Conservation (phyloP, 1,284 basidiomycete genomes). For the Porodaedalea pini region DNA sequence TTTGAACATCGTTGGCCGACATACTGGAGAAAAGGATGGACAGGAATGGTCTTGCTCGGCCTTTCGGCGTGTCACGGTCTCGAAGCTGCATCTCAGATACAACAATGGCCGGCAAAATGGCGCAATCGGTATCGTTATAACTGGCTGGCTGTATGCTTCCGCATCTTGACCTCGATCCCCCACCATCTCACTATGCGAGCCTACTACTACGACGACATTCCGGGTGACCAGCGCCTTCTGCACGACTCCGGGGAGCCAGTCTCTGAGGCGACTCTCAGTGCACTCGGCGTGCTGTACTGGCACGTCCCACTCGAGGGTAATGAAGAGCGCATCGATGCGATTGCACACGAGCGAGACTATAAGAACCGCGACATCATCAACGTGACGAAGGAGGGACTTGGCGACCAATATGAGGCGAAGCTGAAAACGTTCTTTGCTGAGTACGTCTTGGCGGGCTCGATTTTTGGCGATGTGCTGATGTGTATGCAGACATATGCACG, state of each 20-base stretch:
- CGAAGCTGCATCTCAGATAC: no score
- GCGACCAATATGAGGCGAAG: constrained; percentile 75
- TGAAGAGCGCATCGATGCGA: constrained; percentile 47
- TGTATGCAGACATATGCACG: constrained; percentile 71
- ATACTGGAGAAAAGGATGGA: no score
- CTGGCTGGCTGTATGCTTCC: no score
- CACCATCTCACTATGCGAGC: constrained; percentile 63
- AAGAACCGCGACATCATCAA: constrained; percentile 77
- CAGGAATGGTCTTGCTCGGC: no score
- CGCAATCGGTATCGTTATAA: no score
- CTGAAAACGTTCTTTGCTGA: constrained; percentile 79
- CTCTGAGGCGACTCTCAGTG: constrained; percentile 42
- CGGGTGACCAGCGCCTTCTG: constrained; percentile 72
- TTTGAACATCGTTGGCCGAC: no score
- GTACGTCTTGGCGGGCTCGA: constrained; percentile 40
- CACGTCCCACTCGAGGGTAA: constrained; percentile 54
- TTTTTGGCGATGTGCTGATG: background rate
- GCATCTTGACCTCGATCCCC: no score
- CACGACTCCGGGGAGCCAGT: constrained; percentile 68
- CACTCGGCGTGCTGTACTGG: constrained; percentile 62
- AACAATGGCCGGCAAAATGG: no score
- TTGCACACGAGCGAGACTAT: constrained; percentile 67
- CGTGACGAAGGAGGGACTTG: constrained; percentile 69
- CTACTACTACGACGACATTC: constrained; percentile 76
- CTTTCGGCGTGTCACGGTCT: no score